Conservation (phyloP, 1,139 yeast species). For the Geotrichum macrosporum region DNA sequence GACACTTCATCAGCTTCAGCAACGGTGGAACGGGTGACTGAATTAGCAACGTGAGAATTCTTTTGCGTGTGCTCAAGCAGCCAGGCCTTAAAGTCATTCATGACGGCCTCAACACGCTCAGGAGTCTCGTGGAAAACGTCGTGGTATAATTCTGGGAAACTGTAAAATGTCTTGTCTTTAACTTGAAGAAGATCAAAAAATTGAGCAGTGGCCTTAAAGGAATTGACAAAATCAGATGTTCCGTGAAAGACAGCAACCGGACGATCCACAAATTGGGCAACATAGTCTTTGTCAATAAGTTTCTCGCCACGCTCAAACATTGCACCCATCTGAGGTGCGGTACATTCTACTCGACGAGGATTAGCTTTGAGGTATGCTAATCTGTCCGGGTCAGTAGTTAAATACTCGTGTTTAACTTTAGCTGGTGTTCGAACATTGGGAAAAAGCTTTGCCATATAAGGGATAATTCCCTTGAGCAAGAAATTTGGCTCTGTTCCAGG, state of each 20-base stretch:
- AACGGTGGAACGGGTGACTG: no score
- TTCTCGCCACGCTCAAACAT: slow-evolving; percentile 61
- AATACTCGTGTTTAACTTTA: slow-evolving; percentile 49
- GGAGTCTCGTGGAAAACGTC: slow-evolving; percentile 43
- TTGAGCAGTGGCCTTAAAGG: slow-evolving; percentile 48
- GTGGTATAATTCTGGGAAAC: slow-evolving; percentile 39
- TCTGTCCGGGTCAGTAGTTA: slow-evolving; percentile 48
- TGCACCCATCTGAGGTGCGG: slow-evolving; percentile 55
- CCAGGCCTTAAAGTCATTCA: slow-evolving; percentile 43
- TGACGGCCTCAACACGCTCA: slow-evolving; percentile 39
- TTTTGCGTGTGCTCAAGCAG: slow-evolving; percentile 30
- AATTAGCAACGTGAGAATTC: no score
- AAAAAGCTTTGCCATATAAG: slow-evolving; percentile 45
- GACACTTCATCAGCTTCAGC: no score
- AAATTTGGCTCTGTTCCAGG: slow-evolving; percentile 52
- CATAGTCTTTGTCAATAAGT: slow-evolving; percentile 45
- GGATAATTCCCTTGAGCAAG: slow-evolving; percentile 45
- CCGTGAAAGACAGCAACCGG: slow-evolving; percentile 56
- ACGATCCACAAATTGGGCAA: slow-evolving; percentile 44
- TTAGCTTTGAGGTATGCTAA: slow-evolving; percentile 26
- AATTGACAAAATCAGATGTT: slow-evolving; percentile 51
- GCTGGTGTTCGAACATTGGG: slow-evolving; percentile 60
- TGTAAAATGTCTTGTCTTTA: slow-evolving; percentile 37
- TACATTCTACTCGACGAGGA: slow-evolving; percentile 43
- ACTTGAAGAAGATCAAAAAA: slow-evolving; percentile 44